These are phyloP conservation scores for Harringtonia aguacate DNA, from an alignment of 2,329 filamentous ascomycete genomes.

Conservation along the genomic window DNA sequence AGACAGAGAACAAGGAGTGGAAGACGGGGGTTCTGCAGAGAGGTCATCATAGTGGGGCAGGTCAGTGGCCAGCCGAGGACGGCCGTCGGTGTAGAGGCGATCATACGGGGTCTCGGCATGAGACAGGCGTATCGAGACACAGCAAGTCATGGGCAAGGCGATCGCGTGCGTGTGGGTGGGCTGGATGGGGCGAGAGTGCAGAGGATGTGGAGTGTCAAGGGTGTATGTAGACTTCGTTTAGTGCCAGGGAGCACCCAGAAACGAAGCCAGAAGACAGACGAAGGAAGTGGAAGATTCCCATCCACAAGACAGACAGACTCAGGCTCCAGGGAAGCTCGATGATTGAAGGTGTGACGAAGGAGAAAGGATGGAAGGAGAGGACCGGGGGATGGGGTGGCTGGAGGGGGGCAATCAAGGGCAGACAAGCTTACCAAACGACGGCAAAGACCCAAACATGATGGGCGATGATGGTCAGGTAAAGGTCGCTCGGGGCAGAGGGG, in stretches of 20 bases:
- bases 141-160: background rate
- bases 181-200: background rate
- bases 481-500: background rate
- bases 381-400: background rate
- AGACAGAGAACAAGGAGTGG: too few relatives aligned
- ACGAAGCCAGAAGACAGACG: background rate
- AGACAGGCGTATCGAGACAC: background rate
- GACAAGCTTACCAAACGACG: conserved; percentile 26
- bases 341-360: background rate
- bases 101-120: background rate
- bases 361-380: background rate
- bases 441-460: conserved; percentile 33
- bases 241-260: too few relatives aligned
- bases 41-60: too few relatives aligned
- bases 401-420: background rate
- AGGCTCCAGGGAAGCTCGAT: too few relatives aligned
- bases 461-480: background rate
- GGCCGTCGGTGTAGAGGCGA: background rate
- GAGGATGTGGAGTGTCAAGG: background rate
- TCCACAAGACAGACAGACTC: background rate
- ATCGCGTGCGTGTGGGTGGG: background rate
- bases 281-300: background rate
- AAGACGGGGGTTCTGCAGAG: too few relatives aligned
- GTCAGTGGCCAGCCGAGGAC: too few relatives aligned
- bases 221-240: too few relatives aligned